Evolutionary conservation across 106 monocot species (phyloP).

Genomic region (Dendrobium catenatum): DNA sequence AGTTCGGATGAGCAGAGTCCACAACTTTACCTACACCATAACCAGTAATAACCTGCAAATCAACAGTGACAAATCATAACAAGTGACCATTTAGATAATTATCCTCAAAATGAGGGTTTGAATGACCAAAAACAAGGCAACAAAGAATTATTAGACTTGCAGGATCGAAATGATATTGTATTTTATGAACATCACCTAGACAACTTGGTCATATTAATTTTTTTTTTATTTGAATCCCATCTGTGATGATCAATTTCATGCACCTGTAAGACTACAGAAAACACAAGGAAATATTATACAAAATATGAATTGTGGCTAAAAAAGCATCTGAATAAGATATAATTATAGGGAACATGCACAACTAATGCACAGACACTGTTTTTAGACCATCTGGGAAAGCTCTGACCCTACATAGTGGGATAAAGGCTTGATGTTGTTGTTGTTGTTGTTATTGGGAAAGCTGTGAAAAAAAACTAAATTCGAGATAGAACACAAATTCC

Average conservation of each 20-base stretch:
- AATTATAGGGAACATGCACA: too few species aligned
- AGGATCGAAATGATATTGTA: not conserved
- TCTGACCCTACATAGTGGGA: too few species aligned
- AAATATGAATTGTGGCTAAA: not conserved
- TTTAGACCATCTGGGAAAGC: too few species aligned
- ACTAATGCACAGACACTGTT: too few species aligned
- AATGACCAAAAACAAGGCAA: not conserved
- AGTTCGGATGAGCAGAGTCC: conserved; percentile 47
- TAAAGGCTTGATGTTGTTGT: too few species aligned
- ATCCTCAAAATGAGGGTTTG: not conserved
- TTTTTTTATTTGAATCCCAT: too few species aligned
- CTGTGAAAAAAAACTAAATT: too few species aligned
- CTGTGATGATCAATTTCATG: too few species aligned
- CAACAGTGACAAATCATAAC: not conserved
- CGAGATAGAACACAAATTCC: too few species aligned
- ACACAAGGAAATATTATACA: not conserved
- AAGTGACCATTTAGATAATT: not conserved
- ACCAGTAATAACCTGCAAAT: conserved; percentile 39
- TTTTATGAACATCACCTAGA: not conserved
- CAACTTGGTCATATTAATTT: too few species aligned
- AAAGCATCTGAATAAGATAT: not conserved
- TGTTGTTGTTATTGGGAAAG: too few species aligned
- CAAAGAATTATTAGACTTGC: not conserved
- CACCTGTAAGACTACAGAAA: not conserved
- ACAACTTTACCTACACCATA: conserved; percentile 54